Base-by-base conservation (phyloP, 2,329 filamentous ascomycete genomes). In the Colletotrichum musicola region DNA sequence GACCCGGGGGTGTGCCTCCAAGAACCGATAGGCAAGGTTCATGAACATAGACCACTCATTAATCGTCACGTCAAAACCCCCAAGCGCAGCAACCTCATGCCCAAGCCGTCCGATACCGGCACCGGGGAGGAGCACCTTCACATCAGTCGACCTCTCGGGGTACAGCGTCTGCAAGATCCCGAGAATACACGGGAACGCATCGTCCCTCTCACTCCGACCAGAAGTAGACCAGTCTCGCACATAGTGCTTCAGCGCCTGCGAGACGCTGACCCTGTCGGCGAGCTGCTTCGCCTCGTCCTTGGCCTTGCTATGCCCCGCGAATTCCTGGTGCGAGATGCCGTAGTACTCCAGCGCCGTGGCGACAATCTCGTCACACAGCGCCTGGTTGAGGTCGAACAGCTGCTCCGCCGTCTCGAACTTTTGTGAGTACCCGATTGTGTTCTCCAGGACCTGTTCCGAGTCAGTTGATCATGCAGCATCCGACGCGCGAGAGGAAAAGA, bases 1-100 rank as follows among this genome's bases (percentile, higher is more conserved):
- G 0, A 72, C 56, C 0, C 47, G n/a, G 3, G 74, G 70, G 47
- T 78, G 71, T 4, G 75, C 73, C 47, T 82, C 80, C 5, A 88
- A 73, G 69, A 82, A 86, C 1, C 86, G 82, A 69, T 88, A 88
- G 0, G 81, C 83, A 1, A 85, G 70, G 66, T 87, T 88, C 83
- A 89, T 87, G 70, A 84, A 89, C 75, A 84, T 82, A 1, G 85
- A 88, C 83, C 84, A 89, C 75, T 89, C 87, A 71, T 89, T 89
- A 61, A 82, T 77, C 0, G 84, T 86, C 0, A 88, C 86, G 25
- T 86, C 77, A 63, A 86, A 86, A 1, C 78, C 77, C 71, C 78
- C 79, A 2, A 87, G 77, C 0, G 71, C 73, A 0, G 83, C 79
- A 4, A 89, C 78, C 44, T 89, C 86, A 66, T 86, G 83, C 0